Evolutionary conservation across 2,329 filamentous ascomycete species (phyloP), one percentile per base, ranked within the genome.

Genomic region (Fusarium sp.): DNA sequence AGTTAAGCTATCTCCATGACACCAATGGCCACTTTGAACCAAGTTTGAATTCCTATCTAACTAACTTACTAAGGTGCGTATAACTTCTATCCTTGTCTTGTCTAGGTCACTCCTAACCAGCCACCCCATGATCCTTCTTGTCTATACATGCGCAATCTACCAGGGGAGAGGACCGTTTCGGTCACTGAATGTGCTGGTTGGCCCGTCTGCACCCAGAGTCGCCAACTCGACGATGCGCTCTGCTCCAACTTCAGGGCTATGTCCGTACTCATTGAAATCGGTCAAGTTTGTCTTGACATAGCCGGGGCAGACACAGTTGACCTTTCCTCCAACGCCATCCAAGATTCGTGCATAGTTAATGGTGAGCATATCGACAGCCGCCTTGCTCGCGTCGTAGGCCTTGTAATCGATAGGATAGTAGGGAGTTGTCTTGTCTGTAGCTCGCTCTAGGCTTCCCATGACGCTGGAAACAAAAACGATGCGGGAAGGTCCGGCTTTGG

Each of bases 361-460:
- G 35, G 76, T 78, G 4, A 86, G 72, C 81, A 85, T 85, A 33
- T 86, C 84, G 11, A 86, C 27, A 0, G 84, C 85, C 1, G 84
- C 82, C 69, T 87, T 87, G 75, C 83, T 85, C 6, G 78, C 71
- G 14, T 83, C 76, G 63, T 87, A 86, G 1, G 78, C 76, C 37
- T 80, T 82, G 56, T 77, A 81, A 6, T 81, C 79, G 18, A 74
- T 68, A 1, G 59, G 64, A 54, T 82, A 82, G 11, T 65, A 80
- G 2, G 63, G 27, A 0, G 72, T 81, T 0, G 66, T 71, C 52
- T 78, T 76, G 63, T 85, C 81, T 1, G 74, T 69, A 0, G 81
- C 68, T 16, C 75, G 59, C 0, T 71, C 60, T 2, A 86, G 48
- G 9, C 82, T 83, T 1, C 82, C 84, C 73, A 84, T 80, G 4